Conservation (phyloP, 2,329 filamentous ascomycete species). For the Cercospora zeae-maydis region DNA sequence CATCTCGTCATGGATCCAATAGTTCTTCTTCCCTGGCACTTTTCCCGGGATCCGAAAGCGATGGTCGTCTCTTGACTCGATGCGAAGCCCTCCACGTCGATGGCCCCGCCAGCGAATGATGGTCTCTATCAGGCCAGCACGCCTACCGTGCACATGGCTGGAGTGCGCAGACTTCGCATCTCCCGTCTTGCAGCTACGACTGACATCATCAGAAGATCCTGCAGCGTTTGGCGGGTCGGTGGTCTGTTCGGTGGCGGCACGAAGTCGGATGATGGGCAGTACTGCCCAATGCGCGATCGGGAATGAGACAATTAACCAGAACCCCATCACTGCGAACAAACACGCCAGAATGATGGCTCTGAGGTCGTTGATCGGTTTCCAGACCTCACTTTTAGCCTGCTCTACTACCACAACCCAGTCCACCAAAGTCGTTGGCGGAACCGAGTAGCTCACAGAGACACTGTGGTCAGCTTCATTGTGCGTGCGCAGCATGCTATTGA, state of each 20-base stretch:
- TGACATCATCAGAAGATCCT: slow-evolving; percentile 8
- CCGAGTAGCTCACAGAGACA: slow-evolving; percentile 78
- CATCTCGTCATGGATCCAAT: slow-evolving; percentile 75
- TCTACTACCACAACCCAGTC: slow-evolving; percentile 84
- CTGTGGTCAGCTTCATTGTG: slow-evolving; percentile 65
- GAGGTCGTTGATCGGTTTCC: slow-evolving; percentile 70
- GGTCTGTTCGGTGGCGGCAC: slow-evolving; percentile 69
- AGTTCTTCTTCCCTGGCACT: slow-evolving; percentile 65
- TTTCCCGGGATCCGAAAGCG: slow-evolving; percentile 80
- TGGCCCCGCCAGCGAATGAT: slow-evolving; percentile 34
- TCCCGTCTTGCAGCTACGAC: neutral
- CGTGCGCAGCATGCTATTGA: slow-evolving; percentile 58
- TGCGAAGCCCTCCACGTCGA: slow-evolving; percentile 26
- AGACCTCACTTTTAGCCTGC: slow-evolving; percentile 69
- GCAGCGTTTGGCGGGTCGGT: slow-evolving; percentile 56
- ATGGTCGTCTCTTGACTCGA: slow-evolving; percentile 40
- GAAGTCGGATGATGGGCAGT: slow-evolving; percentile 71
- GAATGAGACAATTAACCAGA: slow-evolving; percentile 67
- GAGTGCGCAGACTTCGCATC: neutral
- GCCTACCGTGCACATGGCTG: neutral
- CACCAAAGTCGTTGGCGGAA: slow-evolving; percentile 63
- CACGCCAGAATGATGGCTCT: slow-evolving; percentile 77
- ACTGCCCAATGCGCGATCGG: slow-evolving; percentile 80
- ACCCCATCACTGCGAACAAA: slow-evolving; percentile 73
- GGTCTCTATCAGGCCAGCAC: slow-evolving; percentile 36